A percentile compares a stretch with the other conserved stretches of the same genome.
These are phyloP conservation scores for Lichtheimia hyalospora DNA, from an alignment of 371 early-diverging fungal species.

Conservation along the genomic window DNA sequence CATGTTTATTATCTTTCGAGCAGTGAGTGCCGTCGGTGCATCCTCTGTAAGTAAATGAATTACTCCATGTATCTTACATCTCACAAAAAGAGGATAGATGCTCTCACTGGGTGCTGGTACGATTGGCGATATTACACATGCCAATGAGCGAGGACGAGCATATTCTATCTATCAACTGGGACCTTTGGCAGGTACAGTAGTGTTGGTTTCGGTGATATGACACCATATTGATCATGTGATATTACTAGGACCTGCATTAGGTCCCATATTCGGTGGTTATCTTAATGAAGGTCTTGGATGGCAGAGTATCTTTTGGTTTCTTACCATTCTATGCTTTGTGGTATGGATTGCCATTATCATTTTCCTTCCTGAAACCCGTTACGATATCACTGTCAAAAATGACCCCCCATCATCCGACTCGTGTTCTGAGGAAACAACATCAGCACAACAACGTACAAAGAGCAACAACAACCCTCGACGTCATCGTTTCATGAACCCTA, in stretches of 20 bases:
- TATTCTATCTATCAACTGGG: constrained; percentile 43
- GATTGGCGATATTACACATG: constrained; percentile 36
- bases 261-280: constrained; percentile 50
- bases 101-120: constrained; percentile 56
- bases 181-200: constrained; percentile 28
- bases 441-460: background rate
- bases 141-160: constrained; percentile 44
- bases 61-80: background rate
- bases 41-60: constrained; percentile 17
- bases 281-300: constrained; percentile 47
- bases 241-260: constrained; percentile 13
- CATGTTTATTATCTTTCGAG: constrained; percentile 30
- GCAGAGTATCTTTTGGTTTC: constrained; percentile 44
- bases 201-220: constrained; percentile 9
- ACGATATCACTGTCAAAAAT: too few species aligned
- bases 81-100: constrained; percentile 16
- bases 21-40: constrained; percentile 24
- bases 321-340: constrained; percentile 32
- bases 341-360: constrained; percentile 34
- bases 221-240: constrained; percentile 30
- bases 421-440: too few species aligned
- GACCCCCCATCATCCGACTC: too few species aligned
- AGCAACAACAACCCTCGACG: background rate
- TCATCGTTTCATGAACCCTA: constrained; percentile 16
- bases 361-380: constrained; percentile 43